Base-by-base conservation (phyloP, 257 asterid genomes). In the Solanum appendiculatum region DNA sequence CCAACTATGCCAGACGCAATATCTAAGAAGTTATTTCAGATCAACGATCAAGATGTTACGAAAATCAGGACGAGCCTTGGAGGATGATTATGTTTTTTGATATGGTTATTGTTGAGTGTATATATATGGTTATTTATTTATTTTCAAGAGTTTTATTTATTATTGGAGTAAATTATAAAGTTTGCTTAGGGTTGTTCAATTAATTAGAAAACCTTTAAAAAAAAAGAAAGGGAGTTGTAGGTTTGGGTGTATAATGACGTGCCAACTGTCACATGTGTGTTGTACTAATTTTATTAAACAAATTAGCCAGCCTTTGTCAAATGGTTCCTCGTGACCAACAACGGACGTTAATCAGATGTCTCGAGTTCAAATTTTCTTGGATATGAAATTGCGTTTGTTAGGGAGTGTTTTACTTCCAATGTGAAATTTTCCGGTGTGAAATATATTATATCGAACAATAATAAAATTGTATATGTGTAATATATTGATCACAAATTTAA, bases 41-140 rank as follows among this genome's bases (percentile, higher is more conserved):
- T 91, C 18, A 91, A 40, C 1, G 88, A 89, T 14, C 93, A 91
- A 44, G 95, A 92, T 78, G 90, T 92, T 21, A 74, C 60, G 18
- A 91, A 68, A 70, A 93, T 92, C 77, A 86, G 93, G 72, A 91
- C 84, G 27, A 93, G 88, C 7, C 91, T 94, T 11, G 95, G 92
- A 88, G 93, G 93, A 25, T 93, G 64, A 86, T 36, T 80, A 27
- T 80, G 29, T 2, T 18, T 80, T 46, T 86, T 54, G 10, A 73
- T 23, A 20, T 86, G 37, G 72, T 20, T 23, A 21, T 46, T 48
- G 66, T 39, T 56, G 73, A 37, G 63, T 81, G 9, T 48, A 60
- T 16, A 13, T 48, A 60, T 16, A 14, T 51, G 21, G 60, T 33
- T 37, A 34, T 39, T 66, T n/a, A n/a, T 15, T 63, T 84, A 54